phyloP scores from a whole-genome alignment of 2,329 filamentous ascomycete species.

The Thermoascus crustaceus region DNA sequence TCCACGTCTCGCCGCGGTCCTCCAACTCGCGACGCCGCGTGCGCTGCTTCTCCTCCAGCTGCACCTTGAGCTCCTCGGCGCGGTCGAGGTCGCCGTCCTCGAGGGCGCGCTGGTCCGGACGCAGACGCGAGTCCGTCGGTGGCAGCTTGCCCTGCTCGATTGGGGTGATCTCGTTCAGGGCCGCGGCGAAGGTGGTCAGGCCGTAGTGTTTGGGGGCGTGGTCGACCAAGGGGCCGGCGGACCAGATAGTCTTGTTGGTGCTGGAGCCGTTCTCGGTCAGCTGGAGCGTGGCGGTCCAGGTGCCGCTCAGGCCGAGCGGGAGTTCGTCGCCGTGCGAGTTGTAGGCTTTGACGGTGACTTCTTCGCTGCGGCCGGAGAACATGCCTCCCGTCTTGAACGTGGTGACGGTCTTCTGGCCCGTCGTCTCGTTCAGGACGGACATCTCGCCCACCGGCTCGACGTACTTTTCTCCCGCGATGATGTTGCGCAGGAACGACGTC shows the following conservation, averaged over 20 bases:
- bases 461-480: conserved; percentile 97
- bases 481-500: conserved; percentile 86
- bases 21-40: conserved; percentile 67
- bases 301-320: conserved; percentile 64
- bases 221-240: conserved; percentile 66
- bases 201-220: conserved; percentile 76
- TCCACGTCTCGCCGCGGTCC: conserved; percentile 61
- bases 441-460: conserved; percentile 89
- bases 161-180: conserved; percentile 77
- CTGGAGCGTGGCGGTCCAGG: conserved; percentile 71
- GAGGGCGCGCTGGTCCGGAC: conserved; percentile 78
- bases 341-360: conserved; percentile 69
- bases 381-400: conserved; percentile 94
- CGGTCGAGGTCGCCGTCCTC: conserved; percentile 75
- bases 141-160: conserved; percentile 69
- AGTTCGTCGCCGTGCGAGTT: conserved; percentile 58
- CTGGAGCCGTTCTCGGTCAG: conserved; percentile 56
- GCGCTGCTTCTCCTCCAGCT: conserved; percentile 79
- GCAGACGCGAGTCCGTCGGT: conserved; percentile 70
- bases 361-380: conserved; percentile 91
- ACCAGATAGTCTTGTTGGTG: conserved; percentile 66
- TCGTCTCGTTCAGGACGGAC: conserved; percentile 75
- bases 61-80: conserved; percentile 75
- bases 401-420: conserved; percentile 71
- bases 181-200: conserved; percentile 75